phyloP scores from a whole-genome alignment of 1,284 basidiomycete genomes.

The Sanghuangporus sanghuang region DNA sequence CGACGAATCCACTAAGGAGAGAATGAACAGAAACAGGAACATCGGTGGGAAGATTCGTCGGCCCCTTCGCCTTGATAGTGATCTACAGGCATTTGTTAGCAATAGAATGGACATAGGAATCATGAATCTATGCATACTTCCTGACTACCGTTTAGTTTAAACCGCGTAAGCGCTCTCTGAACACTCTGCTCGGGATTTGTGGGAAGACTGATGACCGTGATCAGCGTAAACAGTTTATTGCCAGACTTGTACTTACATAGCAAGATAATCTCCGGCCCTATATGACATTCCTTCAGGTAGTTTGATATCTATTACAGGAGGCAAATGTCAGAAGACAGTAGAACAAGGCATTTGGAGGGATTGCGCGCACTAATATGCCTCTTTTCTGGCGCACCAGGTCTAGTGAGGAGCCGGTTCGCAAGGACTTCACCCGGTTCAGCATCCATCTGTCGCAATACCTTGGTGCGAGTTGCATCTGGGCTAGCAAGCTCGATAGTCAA shows the following conservation, averaged over 20 bases:
- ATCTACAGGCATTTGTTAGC: conserved; percentile 26
- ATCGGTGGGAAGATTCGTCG: conserved; percentile 38
- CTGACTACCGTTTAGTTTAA: conserved; percentile 38
- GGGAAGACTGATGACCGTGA: conserved; percentile 29
- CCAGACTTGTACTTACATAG: conserved; percentile 31
- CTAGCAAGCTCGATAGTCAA: conserved; percentile 33
- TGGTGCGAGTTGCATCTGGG: conserved; percentile 31
- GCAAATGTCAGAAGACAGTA: background rate
- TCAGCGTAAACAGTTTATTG: background rate
- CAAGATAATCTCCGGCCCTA: conserved; percentile 45
- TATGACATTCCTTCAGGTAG: conserved; percentile 38
- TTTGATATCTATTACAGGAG: conserved; percentile 31
- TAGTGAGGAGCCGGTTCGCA: conserved; percentile 37
- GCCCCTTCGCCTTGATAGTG: conserved; percentile 33
- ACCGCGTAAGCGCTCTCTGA: conserved; percentile 35
- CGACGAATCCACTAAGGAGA: conserved; percentile 41
- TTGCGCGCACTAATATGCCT: conserved; percentile 35
- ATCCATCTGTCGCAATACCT: conserved; percentile 35
- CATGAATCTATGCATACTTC: conserved; percentile 24
- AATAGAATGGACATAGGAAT: background rate
- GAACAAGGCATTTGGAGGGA: background rate
- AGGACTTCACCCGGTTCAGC: conserved; percentile 35
- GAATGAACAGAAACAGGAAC: conserved; percentile 32
- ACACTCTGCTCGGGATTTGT: conserved; percentile 36
- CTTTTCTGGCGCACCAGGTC: conserved; percentile 35